phyloP scores from a whole-genome alignment of 1,284 basidiomycete species.

The Trichosporon coremiiforme region DNA sequence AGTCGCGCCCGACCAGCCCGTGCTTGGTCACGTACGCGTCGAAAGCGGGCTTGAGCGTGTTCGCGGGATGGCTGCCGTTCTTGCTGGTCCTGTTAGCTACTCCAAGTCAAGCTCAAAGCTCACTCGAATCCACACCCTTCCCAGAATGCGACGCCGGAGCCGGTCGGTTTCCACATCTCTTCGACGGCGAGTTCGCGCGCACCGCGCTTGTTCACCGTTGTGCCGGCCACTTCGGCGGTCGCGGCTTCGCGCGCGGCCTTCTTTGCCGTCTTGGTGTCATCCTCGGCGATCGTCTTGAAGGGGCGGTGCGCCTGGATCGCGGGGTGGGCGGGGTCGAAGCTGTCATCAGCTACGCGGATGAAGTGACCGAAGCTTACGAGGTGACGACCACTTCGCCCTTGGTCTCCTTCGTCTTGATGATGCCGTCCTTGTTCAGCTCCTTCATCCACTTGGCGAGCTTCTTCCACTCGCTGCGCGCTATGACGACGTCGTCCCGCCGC shows the following conservation, averaged over 20 bases:
- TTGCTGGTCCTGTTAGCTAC: conserved; percentile 34
- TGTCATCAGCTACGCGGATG: conserved; percentile 40
- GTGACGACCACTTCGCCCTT: conserved; percentile 61
- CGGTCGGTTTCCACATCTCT: conserved; percentile 75
- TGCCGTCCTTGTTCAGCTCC: conserved; percentile 67
- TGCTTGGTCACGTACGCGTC: conserved; percentile 66
- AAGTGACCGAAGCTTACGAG: conserved; percentile 31
- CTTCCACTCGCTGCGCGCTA: conserved; percentile 63
- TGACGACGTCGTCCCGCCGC: conserved; percentile 65
- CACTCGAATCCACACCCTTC: conserved; percentile 62
- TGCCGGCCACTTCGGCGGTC: conserved; percentile 55
- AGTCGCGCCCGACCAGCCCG: conserved; percentile 67
- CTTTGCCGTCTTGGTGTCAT: conserved; percentile 59
- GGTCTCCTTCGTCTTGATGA: conserved; percentile 72
- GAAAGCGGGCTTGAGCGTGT: conserved; percentile 61
- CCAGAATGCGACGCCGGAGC: conserved; percentile 64
- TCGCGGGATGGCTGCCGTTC: conserved; percentile 34
- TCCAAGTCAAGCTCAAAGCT: conserved; percentile 52
- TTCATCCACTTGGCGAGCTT: conserved; percentile 79
- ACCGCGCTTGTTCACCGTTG: conserved; percentile 33
- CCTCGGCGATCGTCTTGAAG: conserved; percentile 67
- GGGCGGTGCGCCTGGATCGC: conserved; percentile 62
- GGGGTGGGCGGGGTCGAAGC: conserved; percentile 66
- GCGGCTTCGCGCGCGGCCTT: conserved; percentile 56
- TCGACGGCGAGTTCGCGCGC: conserved; percentile 57